Conservation (phyloP, 768 basidiomycete genomes). For the Mycena metata region DNA sequence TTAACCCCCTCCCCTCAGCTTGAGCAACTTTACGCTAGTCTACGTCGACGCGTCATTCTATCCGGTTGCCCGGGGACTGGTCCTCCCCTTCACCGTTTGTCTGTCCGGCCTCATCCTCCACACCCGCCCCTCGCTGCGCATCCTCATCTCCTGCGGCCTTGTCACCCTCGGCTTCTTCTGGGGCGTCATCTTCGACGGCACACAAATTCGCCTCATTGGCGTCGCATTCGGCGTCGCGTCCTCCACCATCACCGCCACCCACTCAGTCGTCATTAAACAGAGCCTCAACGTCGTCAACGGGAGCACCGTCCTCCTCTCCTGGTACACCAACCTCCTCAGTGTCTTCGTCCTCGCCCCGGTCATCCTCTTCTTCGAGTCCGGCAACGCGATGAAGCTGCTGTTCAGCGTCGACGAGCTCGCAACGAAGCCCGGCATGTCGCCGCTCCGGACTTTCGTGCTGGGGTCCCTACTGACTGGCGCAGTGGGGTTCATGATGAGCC, state of each 20-base stretch:
- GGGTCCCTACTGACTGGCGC: constrained; percentile 86
- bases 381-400: constrained; percentile 72
- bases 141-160: constrained; percentile 80
- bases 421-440: constrained; percentile 56
- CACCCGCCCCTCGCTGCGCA: constrained; percentile 79
- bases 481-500: constrained; percentile 94
- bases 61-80: constrained; percentile 93
- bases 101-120: constrained; percentile 87
- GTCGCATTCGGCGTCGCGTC: constrained; percentile 86
- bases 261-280: constrained; percentile 95
- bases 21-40: constrained; percentile 93
- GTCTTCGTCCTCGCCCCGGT: constrained; percentile 80
- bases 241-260: constrained; percentile 88
- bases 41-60: constrained; percentile 96
- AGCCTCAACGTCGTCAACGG: constrained; percentile 84
- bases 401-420: constrained; percentile 58
- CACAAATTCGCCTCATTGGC: constrained; percentile 70
- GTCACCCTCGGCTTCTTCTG: constrained; percentile 95
- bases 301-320: constrained; percentile 87
- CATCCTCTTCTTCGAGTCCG: constrained; percentile 80
- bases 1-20: constrained; percentile 62
- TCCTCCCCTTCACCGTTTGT: constrained; percentile 93
- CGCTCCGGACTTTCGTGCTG: constrained; percentile 77
- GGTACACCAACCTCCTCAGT: constrained; percentile 92
- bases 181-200: constrained; percentile 85